Evolutionary conservation across 2,329 filamentous ascomycete species (phyloP).

Genomic region (Boeremia lycopersici): DNA sequence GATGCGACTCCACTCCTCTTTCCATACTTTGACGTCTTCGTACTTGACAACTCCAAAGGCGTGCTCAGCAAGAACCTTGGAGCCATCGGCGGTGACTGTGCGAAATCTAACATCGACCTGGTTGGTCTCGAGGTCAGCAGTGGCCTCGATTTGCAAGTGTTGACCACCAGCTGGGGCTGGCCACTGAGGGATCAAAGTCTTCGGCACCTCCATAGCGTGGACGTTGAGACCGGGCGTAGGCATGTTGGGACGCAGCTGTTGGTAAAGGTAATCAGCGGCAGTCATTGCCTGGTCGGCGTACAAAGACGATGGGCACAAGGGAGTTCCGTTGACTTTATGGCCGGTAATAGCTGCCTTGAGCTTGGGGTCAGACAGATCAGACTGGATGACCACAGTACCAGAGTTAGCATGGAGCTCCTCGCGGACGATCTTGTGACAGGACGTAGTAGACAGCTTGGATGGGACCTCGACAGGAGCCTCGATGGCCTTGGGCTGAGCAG

Average conservation of each 20-base stretch:
- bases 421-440: conserved; percentile 67
- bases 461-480: conserved; percentile 49
- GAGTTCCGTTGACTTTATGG: conserved; percentile 70
- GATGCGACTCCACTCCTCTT: conserved; percentile 69
- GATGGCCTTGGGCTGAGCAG: conserved; percentile 48
- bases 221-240: conserved; percentile 68
- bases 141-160: conserved; percentile 65
- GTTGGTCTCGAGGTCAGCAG: conserved; percentile 62
- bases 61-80: conserved; percentile 63
- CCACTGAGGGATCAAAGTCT: conserved; percentile 68
- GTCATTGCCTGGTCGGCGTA: conserved; percentile 71
- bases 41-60: conserved; percentile 67
- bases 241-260: conserved; percentile 63
- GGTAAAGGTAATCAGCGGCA: conserved; percentile 70
- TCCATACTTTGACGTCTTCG: conserved; percentile 65
- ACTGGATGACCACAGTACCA: conserved; percentile 67
- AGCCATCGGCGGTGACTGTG: conserved; percentile 66
- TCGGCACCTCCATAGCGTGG: conserved; percentile 69
- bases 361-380: conserved; percentile 68
- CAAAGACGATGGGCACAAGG: conserved; percentile 68
- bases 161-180: conserved; percentile 59
- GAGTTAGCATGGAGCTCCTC: conserved; percentile 67
- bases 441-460: conserved; percentile 66
- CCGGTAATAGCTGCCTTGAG: conserved; percentile 67
- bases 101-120: conserved; percentile 61